Conservation (phyloP, 306 rosid genomes). For the Lathyrus tuberosus region DNA sequence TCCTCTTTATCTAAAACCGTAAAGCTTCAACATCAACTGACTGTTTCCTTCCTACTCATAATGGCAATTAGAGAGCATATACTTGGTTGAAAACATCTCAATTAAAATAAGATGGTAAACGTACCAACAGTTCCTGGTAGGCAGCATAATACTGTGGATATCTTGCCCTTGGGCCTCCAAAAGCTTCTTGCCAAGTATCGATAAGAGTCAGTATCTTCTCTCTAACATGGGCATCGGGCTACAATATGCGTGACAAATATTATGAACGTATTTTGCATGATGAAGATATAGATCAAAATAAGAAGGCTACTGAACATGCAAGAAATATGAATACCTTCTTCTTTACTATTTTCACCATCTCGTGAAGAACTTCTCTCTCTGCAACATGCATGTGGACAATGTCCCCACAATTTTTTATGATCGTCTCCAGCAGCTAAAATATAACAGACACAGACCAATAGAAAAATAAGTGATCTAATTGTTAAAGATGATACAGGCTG, state of each 20-base stretch:
- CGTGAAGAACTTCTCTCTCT: constrained; percentile 89
- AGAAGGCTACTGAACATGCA: constrained; percentile 29
- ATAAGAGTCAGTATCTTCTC: constrained; percentile 88
- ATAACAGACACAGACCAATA: constrained; percentile 50
- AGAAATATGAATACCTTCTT: constrained; percentile 69
- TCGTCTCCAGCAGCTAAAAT: constrained; percentile 90
- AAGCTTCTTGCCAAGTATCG: constrained; percentile 99
- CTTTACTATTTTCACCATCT: constrained; percentile 88
- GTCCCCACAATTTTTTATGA: constrained; percentile 95
- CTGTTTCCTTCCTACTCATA: background rate
- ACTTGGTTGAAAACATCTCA: background rate
- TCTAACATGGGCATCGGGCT: constrained; percentile 87
- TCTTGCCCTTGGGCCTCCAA: constrained; percentile 97
- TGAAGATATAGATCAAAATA: constrained; percentile 37
- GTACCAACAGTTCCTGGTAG: constrained; percentile 91
- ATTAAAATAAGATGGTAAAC: constrained; percentile 32
- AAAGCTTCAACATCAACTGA: constrained; percentile 5
- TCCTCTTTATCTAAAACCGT: constrained; percentile 18
- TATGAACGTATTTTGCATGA: constrained; percentile 38
- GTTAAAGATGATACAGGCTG: background rate
- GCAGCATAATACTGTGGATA: constrained; percentile 94
- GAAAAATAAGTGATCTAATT: constrained; percentile 42
- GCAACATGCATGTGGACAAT: constrained; percentile 98
- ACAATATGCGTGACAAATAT: constrained; percentile 51
- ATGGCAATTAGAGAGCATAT: constrained; percentile 28